Percentiles rank a stretch among this genome's conserved stretches.
Conservation (phyloP, 768 basidiomycete genomes). For the Termitomyces sp. region DNA sequence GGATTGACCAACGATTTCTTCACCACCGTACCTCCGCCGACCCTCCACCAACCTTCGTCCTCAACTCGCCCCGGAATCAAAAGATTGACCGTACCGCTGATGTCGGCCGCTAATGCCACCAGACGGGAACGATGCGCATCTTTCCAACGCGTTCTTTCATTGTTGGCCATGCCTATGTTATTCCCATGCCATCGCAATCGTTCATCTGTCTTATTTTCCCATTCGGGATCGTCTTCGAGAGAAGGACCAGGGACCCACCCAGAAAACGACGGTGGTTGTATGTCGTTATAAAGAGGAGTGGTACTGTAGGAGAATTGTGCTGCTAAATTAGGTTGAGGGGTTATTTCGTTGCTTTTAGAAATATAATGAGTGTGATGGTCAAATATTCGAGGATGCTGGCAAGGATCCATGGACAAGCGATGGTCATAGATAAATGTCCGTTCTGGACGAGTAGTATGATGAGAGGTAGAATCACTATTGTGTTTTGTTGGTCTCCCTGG, state of each 20-base stretch:
- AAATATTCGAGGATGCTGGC: slow-evolving; percentile 31
- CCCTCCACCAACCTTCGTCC: slow-evolving; percentile 15
- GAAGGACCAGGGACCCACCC: slow-evolving; percentile 33
- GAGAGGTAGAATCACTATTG: slow-evolving; percentile 17
- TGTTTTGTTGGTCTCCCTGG: slow-evolving; percentile 21
- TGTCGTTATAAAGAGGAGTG: slow-evolving; percentile 32
- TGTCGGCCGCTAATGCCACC: slow-evolving; percentile 32
- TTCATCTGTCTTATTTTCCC: slow-evolving; percentile 59
- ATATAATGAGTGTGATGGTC: slow-evolving; percentile 44
- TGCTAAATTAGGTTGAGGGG: slow-evolving; percentile 29
- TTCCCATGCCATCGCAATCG: slow-evolving; percentile 65
- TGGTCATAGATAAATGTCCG: slow-evolving; percentile 45
- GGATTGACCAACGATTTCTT: slow-evolving; percentile 37
- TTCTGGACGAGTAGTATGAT: slow-evolving; percentile 15
- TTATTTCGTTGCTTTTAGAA: slow-evolving; percentile 32
- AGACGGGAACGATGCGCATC: slow-evolving; percentile 43
- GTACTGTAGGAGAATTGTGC: slow-evolving; percentile 43
- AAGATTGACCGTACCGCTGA: slow-evolving; percentile 31
- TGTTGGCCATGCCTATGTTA: slow-evolving; percentile 56
- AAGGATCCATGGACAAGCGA: slow-evolving; percentile 40
- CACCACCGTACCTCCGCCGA: slow-evolving; percentile 30
- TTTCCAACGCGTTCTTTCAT: slow-evolving; percentile 36
- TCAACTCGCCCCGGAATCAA: slow-evolving; percentile 22
- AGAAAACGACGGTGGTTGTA: slow-evolving; percentile 38
- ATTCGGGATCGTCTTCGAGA: slow-evolving; percentile 46